phyloP scores from a whole-genome alignment of 2,329 filamentous ascomycete species.

The Tothia fuscella region DNA sequence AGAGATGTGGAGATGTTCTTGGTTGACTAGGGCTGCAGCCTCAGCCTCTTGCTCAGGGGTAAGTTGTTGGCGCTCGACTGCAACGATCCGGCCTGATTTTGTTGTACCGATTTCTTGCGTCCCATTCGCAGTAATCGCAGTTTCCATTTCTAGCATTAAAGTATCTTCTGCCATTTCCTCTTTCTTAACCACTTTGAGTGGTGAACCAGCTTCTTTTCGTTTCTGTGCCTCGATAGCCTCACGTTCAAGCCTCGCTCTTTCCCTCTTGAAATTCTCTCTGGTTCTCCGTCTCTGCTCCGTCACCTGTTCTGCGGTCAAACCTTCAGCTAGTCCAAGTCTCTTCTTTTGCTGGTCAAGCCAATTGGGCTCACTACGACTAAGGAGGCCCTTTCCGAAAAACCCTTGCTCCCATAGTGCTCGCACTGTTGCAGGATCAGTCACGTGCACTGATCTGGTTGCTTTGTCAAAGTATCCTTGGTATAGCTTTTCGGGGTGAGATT shows the following conservation, averaged over 20 bases:
- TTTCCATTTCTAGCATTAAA: too few species aligned
- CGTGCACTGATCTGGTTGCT: conserved; percentile 69
- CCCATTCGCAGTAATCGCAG: too few species aligned
- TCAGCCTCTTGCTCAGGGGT: background rate
- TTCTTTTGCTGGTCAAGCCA: conserved; percentile 80
- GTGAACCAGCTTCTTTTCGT: conserved; percentile 39
- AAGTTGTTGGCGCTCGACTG: too few species aligned
- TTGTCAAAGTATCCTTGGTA: conserved; percentile 72
- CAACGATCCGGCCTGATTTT: too few species aligned
- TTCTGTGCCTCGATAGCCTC: conserved; percentile 68
- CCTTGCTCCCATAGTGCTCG: conserved; percentile 88
- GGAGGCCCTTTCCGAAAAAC: conserved; percentile 88
- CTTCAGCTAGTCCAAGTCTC: conserved; percentile 50
- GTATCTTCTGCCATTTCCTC: too few species aligned
- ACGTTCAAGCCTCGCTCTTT: conserved; percentile 77
- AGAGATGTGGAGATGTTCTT: conserved; percentile 87
- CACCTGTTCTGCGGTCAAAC: conserved; percentile 67
- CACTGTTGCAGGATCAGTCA: conserved; percentile 65
- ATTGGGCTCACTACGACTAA: conserved; percentile 88
- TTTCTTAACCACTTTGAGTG: too few species aligned
- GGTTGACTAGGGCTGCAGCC: conserved; percentile 23
- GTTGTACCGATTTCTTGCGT: too few species aligned
- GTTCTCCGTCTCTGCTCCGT: conserved; percentile 69
- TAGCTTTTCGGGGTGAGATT: conserved; percentile 49
- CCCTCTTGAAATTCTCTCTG: conserved; percentile 74